phyloP scores from a whole-genome alignment of 495 filamentous ascomycete species.

The Talaromyces stipitatus region DNA sequence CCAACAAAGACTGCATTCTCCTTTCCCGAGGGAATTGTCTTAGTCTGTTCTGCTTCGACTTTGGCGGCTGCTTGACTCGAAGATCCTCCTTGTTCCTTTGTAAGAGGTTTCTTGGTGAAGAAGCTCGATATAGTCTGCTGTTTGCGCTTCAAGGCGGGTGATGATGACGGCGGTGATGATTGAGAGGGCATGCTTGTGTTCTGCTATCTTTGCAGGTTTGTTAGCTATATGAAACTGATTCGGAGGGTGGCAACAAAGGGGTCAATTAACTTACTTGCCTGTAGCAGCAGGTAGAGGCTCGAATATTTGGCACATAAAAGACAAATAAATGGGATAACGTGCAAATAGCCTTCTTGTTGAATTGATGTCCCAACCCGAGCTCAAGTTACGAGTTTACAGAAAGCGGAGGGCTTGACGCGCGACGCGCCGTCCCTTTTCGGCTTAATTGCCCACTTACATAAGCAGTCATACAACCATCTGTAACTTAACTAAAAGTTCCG shows the following conservation, averaged over 20 bases:
- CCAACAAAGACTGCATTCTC: conserved; percentile 12
- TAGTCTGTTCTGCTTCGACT: conserved; percentile 5
- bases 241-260: neutral
- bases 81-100: conserved; percentile 10
- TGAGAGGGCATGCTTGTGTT: conserved; percentile 23
- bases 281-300: neutral
- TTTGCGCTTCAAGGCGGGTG: conserved; percentile 44
- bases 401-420: conserved; percentile 21
- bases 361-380: neutral
- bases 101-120: conserved; percentile 58
- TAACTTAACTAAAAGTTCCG: too few species aligned
- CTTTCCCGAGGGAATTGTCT: conserved; percentile 7
- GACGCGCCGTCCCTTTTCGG: conserved; percentile 7
- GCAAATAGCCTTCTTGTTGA: neutral
- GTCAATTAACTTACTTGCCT: neutral
- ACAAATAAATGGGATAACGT: neutral
- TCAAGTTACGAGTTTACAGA: neutral
- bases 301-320: neutral
- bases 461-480: conserved; percentile 5
- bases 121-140: conserved; percentile 84
- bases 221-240: neutral
- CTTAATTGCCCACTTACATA: conserved; percentile 17
- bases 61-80: conserved; percentile 11
- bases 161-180: conserved; percentile 27
- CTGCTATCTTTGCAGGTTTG: neutral